Evolutionary conservation across 805 yeast species (phyloP).

Genomic region (Candida dendrica): DNA sequence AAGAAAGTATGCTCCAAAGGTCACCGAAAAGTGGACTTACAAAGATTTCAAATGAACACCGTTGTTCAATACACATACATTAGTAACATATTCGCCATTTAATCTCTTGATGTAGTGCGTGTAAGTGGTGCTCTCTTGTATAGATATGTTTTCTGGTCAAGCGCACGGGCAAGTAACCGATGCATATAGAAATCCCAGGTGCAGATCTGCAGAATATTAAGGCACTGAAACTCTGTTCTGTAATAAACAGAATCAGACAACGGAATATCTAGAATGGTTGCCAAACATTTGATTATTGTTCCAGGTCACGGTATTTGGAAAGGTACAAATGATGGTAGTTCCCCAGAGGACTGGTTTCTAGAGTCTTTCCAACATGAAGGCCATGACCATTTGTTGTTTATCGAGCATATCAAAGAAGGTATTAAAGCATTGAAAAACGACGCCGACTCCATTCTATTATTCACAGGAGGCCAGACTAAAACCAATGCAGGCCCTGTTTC

Average conservation of each 20-base stretch:
- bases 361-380: conserved; percentile 67
- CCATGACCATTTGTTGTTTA: conserved; percentile 58
- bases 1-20: conserved; percentile 63
- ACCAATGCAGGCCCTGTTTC: conserved; percentile 43
- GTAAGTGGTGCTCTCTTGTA: no score
- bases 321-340: conserved; percentile 36
- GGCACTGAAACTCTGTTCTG: no score
- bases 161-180: no score
- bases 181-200: no score
- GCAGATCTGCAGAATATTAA: no score
- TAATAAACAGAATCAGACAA: no score
- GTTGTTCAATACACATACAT: no score
- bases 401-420: conserved; percentile 49
- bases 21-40: conserved; percentile 89
- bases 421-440: conserved; percentile 28
- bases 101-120: no score
- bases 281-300: conserved; percentile 34
- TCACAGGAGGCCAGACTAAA: conserved; percentile 71
- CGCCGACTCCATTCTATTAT: conserved; percentile 30
- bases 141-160: no score
- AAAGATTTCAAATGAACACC: conserved; percentile 69
- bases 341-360: conserved; percentile 52
- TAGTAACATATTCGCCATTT: no score
- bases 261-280: no score
- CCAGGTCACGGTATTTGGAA: conserved; percentile 67